Evolutionary conservation across 2,329 filamentous ascomycete genomes (phyloP), one percentile per base, ranked within the genome.

Genomic region (Cryphonectria carpinicola): DNA sequence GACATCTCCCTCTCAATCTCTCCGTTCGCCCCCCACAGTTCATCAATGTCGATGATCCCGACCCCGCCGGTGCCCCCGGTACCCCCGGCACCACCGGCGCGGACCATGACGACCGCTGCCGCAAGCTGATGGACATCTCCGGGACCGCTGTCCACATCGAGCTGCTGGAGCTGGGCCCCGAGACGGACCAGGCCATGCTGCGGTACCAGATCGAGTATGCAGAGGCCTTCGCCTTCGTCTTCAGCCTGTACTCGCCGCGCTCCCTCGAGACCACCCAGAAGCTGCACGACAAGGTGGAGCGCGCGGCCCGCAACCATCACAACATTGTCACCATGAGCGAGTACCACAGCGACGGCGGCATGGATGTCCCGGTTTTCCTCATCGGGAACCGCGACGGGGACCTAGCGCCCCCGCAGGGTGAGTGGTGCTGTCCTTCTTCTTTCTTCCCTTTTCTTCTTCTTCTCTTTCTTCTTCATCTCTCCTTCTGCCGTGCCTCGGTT

Each of bases 251-350:
- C 71, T 69, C 69, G 52, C 63, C 69, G 37, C 68, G 66, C 56
- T 71, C 71, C 58, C 71, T 72, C 17, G 71, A 72, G 63, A 72
- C 41, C 32, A 69, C 71, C 14, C 66, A 69, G 58, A 68, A 63
- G 69, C 66, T 72, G 69, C 71, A 39, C 41, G 71, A 69, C 66
- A 72, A 71, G 66, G 65, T 72, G 46, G 66, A 66, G 41, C 49
- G 71, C 17, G 63, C 66, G 19, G 71, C 71, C 28, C 60, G 71
- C n/a, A 72, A 72, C 41, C 71, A 71, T 35, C 71, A 72, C 69
- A 72, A 72, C 71, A 72, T 72, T 60, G 58, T 71, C 49, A 72
- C 71, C 39, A 72, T 72, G 71, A 69, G 69, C 52, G 71, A 72
- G 35, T 72, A 72, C 41, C 66, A 72, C 37, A 66, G 58, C 35